A percentile compares a stretch with the other conserved stretches of the same genome.
Evolutionary conservation across 164 flowering plant species (phyloP).

Genomic region (Warburgia ugandensis): DNA sequence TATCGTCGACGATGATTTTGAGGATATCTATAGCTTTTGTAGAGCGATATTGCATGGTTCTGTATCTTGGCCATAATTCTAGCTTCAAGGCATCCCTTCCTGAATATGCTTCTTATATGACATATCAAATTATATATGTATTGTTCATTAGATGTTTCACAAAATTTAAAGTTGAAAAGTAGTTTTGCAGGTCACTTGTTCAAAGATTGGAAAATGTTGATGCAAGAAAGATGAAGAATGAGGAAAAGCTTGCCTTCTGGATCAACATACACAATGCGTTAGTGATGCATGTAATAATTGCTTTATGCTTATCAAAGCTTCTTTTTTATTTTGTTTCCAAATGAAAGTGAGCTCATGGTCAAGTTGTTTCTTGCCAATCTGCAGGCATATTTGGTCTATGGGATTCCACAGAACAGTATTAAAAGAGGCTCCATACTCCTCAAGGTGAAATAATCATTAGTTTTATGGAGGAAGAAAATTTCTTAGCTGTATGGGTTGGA

Average conservation of each 20-base stretch:
- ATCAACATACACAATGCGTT: constrained; percentile 88
- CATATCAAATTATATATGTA: too few species aligned
- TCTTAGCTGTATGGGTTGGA: neutral
- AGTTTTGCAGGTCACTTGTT: constrained; percentile 55
- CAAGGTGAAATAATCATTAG: constrained; percentile 44
- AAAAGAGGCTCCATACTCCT: constrained; percentile 63
- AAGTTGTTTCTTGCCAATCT: neutral
- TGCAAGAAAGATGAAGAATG: constrained; percentile 65
- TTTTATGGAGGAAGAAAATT: neutral
- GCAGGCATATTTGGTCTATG: constrained; percentile 87
- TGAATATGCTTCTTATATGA: too few species aligned
- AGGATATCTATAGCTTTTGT: too few species aligned
- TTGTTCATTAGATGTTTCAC: too few species aligned
- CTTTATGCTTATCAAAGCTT: neutral
- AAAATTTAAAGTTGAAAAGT: too few species aligned
- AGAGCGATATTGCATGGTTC: too few species aligned
- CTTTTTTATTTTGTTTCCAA: neutral
- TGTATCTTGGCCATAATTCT: too few species aligned
- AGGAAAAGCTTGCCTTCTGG: constrained; percentile 97
- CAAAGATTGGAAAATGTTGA: constrained; percentile 64
- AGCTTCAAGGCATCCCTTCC: too few species aligned
- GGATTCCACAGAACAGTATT: constrained; percentile 76
- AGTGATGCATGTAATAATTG: constrained; percentile 86
- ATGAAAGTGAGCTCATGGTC: neutral
- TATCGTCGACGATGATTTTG: too few species aligned